phyloP scores from a whole-genome alignment of 352 stramenopile species.

The Peronospora tabacina region DNA sequence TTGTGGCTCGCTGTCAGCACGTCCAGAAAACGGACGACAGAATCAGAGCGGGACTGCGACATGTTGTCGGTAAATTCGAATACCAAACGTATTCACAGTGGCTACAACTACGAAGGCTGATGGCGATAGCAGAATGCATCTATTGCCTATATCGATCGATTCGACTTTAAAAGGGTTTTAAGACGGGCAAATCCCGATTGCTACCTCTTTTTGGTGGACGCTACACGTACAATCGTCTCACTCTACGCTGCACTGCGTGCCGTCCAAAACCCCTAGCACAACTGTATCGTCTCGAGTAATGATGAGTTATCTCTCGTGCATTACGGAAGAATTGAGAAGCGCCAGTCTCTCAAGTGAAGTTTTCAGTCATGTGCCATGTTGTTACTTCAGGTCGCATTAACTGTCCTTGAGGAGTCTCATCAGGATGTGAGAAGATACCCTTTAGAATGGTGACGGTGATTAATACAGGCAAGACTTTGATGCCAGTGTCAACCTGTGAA shows the following conservation, averaged over 20 bases:
- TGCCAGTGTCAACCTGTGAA: too few relatives aligned
- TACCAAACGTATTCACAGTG: neutral
- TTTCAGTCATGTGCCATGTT: too few relatives aligned
- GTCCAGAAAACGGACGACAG: conserved; percentile 1
- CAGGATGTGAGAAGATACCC: too few relatives aligned
- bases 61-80: conserved; percentile 5
- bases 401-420: too few relatives aligned
- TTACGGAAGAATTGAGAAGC: too few relatives aligned
- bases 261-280: too few relatives aligned
- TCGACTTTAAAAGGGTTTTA: conserved; percentile 21
- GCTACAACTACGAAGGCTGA: conserved; percentile 2
- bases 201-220: neutral
- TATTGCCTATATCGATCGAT: conserved; percentile 4
- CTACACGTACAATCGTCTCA: conserved; percentile 15
- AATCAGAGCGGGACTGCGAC: conserved; percentile 13
- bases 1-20: conserved; percentile 6
- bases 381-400: too few relatives aligned
- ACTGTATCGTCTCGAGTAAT: too few relatives aligned
- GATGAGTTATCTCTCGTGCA: too few relatives aligned
- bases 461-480: too few relatives aligned
- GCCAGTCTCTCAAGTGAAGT: too few relatives aligned
- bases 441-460: too few relatives aligned
- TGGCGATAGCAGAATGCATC: conserved; percentile 2
- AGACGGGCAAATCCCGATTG: conserved; percentile 11
- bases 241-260: neutral